Base-by-base conservation (phyloP, 2,329 filamentous ascomycete species). In the Ophiocordyceps polyrhachis-furcata region DNA sequence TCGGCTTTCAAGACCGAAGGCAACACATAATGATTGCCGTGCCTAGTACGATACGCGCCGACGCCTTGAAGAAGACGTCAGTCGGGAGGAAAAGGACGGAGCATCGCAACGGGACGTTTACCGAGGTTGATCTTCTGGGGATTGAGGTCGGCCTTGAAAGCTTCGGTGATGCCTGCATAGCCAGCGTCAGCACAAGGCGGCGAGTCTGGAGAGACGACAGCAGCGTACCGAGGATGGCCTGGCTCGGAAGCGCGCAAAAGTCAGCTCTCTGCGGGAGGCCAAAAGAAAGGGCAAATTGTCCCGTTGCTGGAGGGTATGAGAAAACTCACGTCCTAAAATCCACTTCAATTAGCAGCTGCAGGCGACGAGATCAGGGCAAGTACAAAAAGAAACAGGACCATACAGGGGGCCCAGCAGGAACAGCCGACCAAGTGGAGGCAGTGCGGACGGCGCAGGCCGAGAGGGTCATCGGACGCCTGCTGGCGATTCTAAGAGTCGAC, bases 61-160 rank as follows among this genome's bases (percentile, higher is more conserved):
- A 96, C 91, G 69, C 88, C 81, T 85, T 53, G n/a, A 40, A 13
- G 31, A 46, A 28, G 42, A 40, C 13, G 44, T 45, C 38, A 45
- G 46, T 28, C 37, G 41, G 49, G 37, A 28, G 31, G 25, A 8
- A 42, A 45, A n/a, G n/a, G 45, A 43, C 43, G 44, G 44, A n/a
- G 19, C 19, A 8, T 23, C 3, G 47, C 32, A 46, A 44, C 49
- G 44, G 42, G 45, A 46, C 41, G 28, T 46, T 46, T 69, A 83
- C 83, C 91, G 49, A 98, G 72, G 72, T 96, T 96, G 74, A 98
- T 96, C 79, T 96, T 98, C 71, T 94, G 79, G 51, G 78, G 70
- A 66, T 93, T 89, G 58, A 72, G 75, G 64, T 98, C 91, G 66
- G 88, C 88, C 76, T 96, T 98, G 83, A 91, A 98, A 49, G 91